Base-by-base conservation (phyloP, 2,329 filamentous ascomycete species). In the Pseudogymnoascus pannorum region DNA sequence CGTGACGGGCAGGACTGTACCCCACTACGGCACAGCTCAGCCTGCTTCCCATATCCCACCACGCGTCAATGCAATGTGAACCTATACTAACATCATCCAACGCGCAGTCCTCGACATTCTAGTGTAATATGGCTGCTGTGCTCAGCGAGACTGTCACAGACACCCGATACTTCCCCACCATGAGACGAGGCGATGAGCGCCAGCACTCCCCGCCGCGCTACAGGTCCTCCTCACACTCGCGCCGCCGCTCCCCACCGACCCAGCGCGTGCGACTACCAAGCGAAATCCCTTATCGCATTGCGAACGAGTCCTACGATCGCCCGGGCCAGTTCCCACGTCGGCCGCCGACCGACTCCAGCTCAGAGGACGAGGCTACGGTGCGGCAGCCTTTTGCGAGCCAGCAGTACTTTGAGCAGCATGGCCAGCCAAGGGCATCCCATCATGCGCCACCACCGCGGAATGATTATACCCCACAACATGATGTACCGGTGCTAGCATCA, bases 71-170 rank as follows among this genome's bases (percentile, higher is more conserved):
- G 40, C 40, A 44, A 7, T 14, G 40, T 44, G 40, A 44, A 44
- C 40, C 18, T 20, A 44, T 18, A 44, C 40, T 44, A 44, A 44
- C 40, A 44, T 44, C 20, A 22, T 44, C 40, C 40, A 5, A 14
- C 18, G 5, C 18, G 31, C 51, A 44, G 40, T 44, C 40, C 40
- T 44, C 40, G 40, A 33, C 35, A 66, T 60, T 64, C 60, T 62
- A 70, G 65, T 66, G 65, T 71, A 69, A 72, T 76, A 87, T 87
- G 84, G 84, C 83, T 71, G 79, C 83, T 75, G 74, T 86, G 75
- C 81, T 86, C 68, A 82, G 82, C 74, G 90, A 93, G 79, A 86
- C 86, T 78, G 85, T 86, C 76, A 83, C 89, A 75, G 86, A 91
- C 76, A 80, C 86, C 68, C 81, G 84, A 69, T 83, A 85, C 76